Conservation (phyloP, 257 asterid species). For the Schizonepeta tenuifolia region DNA sequence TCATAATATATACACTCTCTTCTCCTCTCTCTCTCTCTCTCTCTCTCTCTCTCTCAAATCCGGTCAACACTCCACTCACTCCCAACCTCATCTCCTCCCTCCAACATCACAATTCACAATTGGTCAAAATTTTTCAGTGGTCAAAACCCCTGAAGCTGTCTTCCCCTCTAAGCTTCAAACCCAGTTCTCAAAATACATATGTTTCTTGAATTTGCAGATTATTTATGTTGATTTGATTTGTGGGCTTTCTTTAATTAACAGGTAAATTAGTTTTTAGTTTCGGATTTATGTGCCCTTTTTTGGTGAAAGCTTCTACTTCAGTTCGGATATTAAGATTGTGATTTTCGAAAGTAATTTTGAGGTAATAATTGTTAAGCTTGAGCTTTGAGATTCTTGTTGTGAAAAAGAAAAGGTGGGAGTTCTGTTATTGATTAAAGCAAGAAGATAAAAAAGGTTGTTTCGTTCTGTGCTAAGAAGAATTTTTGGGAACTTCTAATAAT, state of each 20-base stretch:
- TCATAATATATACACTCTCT: no score
- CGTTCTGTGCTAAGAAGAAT: conserved; percentile 4
- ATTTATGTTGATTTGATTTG: conserved; percentile 40
- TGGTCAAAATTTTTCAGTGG: conserved; percentile 33
- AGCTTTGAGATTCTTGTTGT: background rate
- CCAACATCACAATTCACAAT: no score
- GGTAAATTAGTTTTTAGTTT: conserved; percentile 30
- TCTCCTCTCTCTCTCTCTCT: no score
- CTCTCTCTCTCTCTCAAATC: no score
- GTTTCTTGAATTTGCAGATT: conserved; percentile 40
- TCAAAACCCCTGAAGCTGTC: conserved; percentile 39
- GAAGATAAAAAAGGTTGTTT: background rate
- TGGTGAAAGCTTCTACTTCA: background rate
- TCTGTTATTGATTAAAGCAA: conserved; percentile 15
- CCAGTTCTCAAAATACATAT: conserved; percentile 29
- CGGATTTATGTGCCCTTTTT: conserved; percentile 9
- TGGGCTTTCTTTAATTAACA: conserved; percentile 40
- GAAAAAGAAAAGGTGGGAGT: background rate
- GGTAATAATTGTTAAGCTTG: background rate
- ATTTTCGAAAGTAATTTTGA: background rate
- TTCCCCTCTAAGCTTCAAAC: conserved; percentile 19
- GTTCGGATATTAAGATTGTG: background rate
- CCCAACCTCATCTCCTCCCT: no score
- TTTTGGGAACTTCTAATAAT: background rate
- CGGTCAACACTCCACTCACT: no score